Base-by-base conservation (phyloP, 352 stramenopile genomes). In the Aphanomyces astaci region DNA sequence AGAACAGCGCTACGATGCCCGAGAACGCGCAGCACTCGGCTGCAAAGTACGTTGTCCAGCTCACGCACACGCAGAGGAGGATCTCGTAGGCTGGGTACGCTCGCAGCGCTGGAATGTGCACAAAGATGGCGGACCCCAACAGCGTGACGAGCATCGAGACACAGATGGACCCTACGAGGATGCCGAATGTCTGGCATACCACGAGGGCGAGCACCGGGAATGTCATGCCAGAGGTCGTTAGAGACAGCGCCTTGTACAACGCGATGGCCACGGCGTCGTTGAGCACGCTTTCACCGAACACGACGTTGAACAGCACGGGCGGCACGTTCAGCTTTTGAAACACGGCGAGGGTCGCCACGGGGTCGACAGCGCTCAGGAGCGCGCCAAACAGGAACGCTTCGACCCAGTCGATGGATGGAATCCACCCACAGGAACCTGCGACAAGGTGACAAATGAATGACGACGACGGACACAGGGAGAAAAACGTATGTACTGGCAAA, bases 231-330 rank as follows among this genome's bases (percentile, higher is more conserved):
- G 25, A 4, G 53, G 10, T 11, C 17, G 56, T 56, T 79, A 75
- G 13, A 31, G 72, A 43, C 49, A 81, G 76, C 11, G 78, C 73
- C 22, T 89, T 73, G 69, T 87, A 92, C 2, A 90, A 60, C 11
- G 86, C 78, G 15, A 92, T 77, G 0, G 70, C 73, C 1, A 90
- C 74, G 15, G 81, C 81, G 68, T 92, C 84, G 68, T 90, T 92
- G 5, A 92, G 64, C 11, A 86, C 79, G 22, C 64, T 78, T 73
- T 92, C 83, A 48, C 83, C 83, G 76, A 90, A 92, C 2, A 88
- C 76, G 19, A 92, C 69, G 65, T 87, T 89, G 71, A 89, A 90
- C 13, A 92, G 63, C 15, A 76, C 72, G 28, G 80, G 77, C 17
- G 52, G 36, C 1, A 69, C 62, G 36, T 60, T 25, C 25, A 73